Base-by-base conservation (phyloP, 768 basidiomycete genomes). In the Suillus weaverae region DNA sequence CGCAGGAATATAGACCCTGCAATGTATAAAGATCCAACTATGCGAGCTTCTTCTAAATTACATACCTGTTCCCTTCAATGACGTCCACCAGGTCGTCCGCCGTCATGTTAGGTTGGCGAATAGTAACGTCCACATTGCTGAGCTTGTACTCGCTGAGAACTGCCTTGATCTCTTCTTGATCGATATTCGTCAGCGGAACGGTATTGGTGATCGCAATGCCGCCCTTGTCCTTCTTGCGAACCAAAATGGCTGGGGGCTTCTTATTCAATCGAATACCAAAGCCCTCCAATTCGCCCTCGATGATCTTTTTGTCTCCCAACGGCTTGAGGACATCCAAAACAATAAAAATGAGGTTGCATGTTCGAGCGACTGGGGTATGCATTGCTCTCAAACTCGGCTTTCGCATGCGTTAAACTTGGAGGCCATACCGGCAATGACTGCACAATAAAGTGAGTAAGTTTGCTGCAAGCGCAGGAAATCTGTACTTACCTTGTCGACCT, bases 321-420 rank as follows among this genome's bases (percentile, higher is more conserved):
- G 97, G 97, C 79, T 99, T 99, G 41, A 97, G 86, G 33, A 99
- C 97, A 72, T 99, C 97, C 57, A 99, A 86, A 35, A 99, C 92
- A 76, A 99, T 99, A 78, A 99, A 99, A 66, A 99, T 98, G 41
- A 99, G 88, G 76, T 98, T 94, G 77, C 97, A 99, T 46, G 97
- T 99, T 65, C 97, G 89, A 9, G 97, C 97, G 69, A 99, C 97
- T 94, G 79, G 35, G 51, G 50, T 39, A 56, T 62, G 61, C 22
- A 53, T 50, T 55, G 60, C 54, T 60, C n/a, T 69, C 11, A 65
- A 51, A 43, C 22, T 56, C 16, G 30, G 30, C 32, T 30, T 48
- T 38, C n/a, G 51, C 69, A 67, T 70, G 39, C 35, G 41, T 4
- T 62, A 63, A 61, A 36, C 48, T 36, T 13, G 63, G 35, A 20